Evolutionary conservation across 768 basidiomycete genomes (phyloP).

Genomic region (Aureoboletus auriporus): DNA sequence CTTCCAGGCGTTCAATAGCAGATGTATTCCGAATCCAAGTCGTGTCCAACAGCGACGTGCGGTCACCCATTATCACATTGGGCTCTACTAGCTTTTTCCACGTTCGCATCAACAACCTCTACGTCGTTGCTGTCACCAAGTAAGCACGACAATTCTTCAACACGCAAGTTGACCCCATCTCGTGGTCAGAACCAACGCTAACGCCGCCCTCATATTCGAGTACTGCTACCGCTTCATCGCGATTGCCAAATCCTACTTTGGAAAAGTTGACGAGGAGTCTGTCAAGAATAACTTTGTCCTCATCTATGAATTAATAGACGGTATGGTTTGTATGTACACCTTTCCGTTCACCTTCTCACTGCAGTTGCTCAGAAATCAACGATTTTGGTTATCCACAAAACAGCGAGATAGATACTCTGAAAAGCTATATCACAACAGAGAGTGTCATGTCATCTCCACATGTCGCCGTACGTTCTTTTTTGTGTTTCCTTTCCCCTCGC

Average conservation of each 20-base stretch:
- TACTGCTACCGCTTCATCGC: constrained; percentile 95
- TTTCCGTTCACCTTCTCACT: constrained; percentile 4
- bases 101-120: constrained; percentile 92
- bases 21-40: constrained; percentile 99
- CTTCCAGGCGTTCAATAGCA: constrained; percentile 82
- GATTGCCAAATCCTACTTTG: constrained; percentile 94
- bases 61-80: constrained; percentile 95
- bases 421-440: constrained; percentile 97
- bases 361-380: constrained; percentile 70
- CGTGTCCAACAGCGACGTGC: constrained; percentile 93
- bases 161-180: neutral
- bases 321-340: constrained; percentile 36
- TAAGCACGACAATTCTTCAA: constrained; percentile 33
- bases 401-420: constrained; percentile 95
- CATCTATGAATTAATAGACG: constrained; percentile 97
- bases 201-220: constrained; percentile 97
- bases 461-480: constrained; percentile 57
- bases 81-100: constrained; percentile 99
- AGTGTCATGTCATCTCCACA: constrained; percentile 85
- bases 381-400: constrained; percentile 99
- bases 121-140: constrained; percentile 96
- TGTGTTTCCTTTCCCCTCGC: neutral
- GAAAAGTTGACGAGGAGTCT: constrained; percentile 95
- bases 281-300: constrained; percentile 99
- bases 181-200: constrained; percentile 78